Evolutionary conservation across 768 basidiomycete species (phyloP), one percentile per base, ranked within the genome.

Genomic region (Termitomyces sp.): DNA sequence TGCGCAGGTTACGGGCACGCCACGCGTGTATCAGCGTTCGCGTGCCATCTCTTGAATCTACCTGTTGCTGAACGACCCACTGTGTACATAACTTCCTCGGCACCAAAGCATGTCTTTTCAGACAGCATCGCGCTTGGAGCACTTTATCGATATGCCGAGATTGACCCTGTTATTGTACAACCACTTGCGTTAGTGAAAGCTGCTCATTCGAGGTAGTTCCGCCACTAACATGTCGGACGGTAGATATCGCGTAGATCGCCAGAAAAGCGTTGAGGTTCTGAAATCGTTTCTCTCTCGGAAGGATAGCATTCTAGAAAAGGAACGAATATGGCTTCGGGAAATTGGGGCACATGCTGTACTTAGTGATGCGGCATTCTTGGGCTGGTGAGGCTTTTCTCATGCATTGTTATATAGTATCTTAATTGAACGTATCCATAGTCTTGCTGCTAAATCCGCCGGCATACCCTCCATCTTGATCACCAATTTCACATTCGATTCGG

Each of bases 401-500:
- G 31, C 12, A 44, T 33, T 15, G 7, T 11, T 55, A 3, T 42
- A 16, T 30, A 18, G 7, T 34, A 16, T 20, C n/a, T 8, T 52
- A n/a, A 33, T 33, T 31, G 13, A 51, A 51, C 24, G 30, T 52
- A 8, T 34, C 6, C 31, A n/a, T 61, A 89, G 88, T 65, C 76
- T 87, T 37, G 88, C 89, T 1, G 90, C 88, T 2, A 81, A 84
- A 47, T 68, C 74, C 39, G 80, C 84, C 0, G 78, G 80, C 0
- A 75, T 91, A n/a, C 90, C 89, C 1, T 86, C 87, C 1, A 76
- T 86, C 42, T 73, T 93, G 18, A 80, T 91, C 62, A 90, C 89
- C 46, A 93, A 93, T 73, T 93, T 93, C 68, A 87, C 89, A 0
- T 93, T 92, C 69, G 89, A 93, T 71, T 87, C 89, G 1, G 89